Conservation (phyloP, 2,329 filamentous ascomycete species). For the Didymella arachidicola region DNA sequence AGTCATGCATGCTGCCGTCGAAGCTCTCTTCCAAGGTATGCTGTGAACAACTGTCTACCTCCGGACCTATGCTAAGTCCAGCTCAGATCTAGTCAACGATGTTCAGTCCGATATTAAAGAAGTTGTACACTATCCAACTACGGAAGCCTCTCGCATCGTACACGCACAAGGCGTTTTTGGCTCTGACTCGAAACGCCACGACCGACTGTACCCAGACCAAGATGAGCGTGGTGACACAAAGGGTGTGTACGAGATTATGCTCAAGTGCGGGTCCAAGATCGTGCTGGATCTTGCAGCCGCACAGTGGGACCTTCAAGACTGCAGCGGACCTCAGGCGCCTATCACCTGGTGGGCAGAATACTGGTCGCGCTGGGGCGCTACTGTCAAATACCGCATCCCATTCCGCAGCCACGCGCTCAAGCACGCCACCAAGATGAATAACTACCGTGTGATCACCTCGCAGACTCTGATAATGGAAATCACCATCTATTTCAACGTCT, state of each 20-base stretch:
- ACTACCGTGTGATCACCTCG: constrained; percentile 18
- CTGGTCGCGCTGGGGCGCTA: constrained; percentile 10
- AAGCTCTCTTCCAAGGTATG: constrained; percentile 24
- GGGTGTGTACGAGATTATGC: constrained; percentile 26
- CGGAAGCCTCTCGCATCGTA: constrained; percentile 9
- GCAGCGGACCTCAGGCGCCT: constrained; percentile 4
- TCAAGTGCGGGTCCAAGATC: constrained; percentile 23
- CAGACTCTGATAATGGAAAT: constrained; percentile 22
- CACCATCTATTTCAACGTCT: constrained; percentile 13
- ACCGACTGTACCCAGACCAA: constrained; percentile 19
- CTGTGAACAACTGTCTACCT: too few species aligned
- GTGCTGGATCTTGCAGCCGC: constrained; percentile 25
- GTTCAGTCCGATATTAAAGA: constrained; percentile 26
- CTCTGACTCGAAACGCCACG: constrained; percentile 14
- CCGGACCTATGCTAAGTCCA: background rate
- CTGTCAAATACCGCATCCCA: constrained; percentile 21
- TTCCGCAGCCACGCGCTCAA: constrained; percentile 22
- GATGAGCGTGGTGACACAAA: constrained; percentile 17
- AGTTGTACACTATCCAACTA: constrained; percentile 19
- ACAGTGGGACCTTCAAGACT: constrained; percentile 19
- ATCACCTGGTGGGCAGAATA: constrained; percentile 23
- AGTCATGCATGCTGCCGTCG: constrained; percentile 23
- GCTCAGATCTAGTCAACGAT: constrained; percentile 25
- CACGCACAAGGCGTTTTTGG: constrained; percentile 13
- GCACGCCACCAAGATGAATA: constrained; percentile 15